These are phyloP conservation scores for Teunomyces barrocoloradensis DNA, from an alignment of 805 yeast species.

Conservation along the genomic window DNA sequence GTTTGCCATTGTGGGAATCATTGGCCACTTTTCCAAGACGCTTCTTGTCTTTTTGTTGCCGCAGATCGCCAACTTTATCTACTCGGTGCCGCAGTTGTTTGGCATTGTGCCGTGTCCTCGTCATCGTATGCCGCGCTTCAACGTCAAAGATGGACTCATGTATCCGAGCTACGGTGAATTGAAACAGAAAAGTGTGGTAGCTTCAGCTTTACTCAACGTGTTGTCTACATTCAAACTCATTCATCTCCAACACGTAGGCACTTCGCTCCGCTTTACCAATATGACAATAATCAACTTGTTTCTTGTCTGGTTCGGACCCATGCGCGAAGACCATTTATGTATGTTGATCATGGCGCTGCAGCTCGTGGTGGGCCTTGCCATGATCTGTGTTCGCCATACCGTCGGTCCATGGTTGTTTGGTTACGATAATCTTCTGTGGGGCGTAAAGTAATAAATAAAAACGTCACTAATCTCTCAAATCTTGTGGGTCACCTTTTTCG, in stretches of 20 bases:
- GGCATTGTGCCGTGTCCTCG: slow-evolving; percentile 90
- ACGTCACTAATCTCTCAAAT: too few species aligned
- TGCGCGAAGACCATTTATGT: slow-evolving; percentile 80
- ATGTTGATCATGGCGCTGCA: slow-evolving; percentile 58
- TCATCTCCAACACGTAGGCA: slow-evolving; percentile 23
- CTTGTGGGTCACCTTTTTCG: too few species aligned
- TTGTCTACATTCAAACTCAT: slow-evolving; percentile 53
- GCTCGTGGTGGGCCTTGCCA: slow-evolving; percentile 59
- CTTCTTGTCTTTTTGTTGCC: slow-evolving; percentile 82
- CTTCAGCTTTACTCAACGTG: slow-evolving; percentile 33
- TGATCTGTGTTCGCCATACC: slow-evolving; percentile 74
- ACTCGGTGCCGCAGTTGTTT: slow-evolving; percentile 90
- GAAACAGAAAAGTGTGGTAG: slow-evolving; percentile 23
- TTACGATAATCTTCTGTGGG: slow-evolving; percentile 67
- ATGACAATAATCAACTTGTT: slow-evolving; percentile 83
- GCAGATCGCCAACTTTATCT: slow-evolving; percentile 85
- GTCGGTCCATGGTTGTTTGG: slow-evolving; percentile 87
- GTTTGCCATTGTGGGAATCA: slow-evolving; percentile 92
- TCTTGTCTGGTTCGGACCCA: slow-evolving; percentile 85
- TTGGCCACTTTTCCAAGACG: slow-evolving; percentile 96
- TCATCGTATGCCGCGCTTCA: slow-evolving; percentile 84
- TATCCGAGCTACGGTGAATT: slow-evolving; percentile 54
- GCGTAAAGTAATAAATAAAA: slow-evolving; percentile 24
- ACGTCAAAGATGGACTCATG: slow-evolving; percentile 64
- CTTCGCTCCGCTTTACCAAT: slow-evolving; percentile 57